A percentile compares a stretch with the other conserved stretches of the same genome.
Conservation (phyloP, 306 rosid genomes). For the Citrullus mucosospermus region DNA sequence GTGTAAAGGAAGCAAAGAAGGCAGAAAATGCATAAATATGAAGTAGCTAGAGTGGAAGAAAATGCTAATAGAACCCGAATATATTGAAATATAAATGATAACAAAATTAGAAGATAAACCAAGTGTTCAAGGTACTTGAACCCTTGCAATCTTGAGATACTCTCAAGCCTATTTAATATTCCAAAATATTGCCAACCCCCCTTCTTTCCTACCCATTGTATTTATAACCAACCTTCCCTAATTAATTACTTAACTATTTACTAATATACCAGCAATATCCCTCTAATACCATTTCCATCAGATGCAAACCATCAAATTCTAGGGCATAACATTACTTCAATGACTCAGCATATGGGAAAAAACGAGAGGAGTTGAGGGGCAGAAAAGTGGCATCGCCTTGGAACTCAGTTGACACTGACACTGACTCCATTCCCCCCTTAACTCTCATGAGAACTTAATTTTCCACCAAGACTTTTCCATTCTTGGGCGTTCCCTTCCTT, state of each 20-base stretch:
- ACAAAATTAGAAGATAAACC: too few relatives aligned
- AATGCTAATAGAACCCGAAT: background rate
- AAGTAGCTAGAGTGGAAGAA: background rate
- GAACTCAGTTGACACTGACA: background rate
- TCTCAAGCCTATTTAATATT: too few relatives aligned
- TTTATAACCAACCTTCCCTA: too few relatives aligned
- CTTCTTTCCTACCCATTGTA: too few relatives aligned
- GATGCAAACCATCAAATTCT: background rate
- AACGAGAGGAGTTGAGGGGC: background rate
- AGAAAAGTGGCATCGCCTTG: background rate
- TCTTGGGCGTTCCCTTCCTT: background rate
- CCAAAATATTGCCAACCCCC: too few relatives aligned
- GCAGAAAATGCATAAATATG: too few relatives aligned
- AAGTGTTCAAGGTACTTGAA: too few relatives aligned
- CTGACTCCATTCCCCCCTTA: background rate
- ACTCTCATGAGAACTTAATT: background rate
- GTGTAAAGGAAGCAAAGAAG: background rate
- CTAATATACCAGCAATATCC: too few relatives aligned
- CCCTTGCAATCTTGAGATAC: too few relatives aligned
- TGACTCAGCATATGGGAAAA: background rate
- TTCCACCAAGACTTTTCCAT: background rate
- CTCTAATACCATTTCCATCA: too few relatives aligned
- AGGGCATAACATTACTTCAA: background rate
- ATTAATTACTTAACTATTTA: too few relatives aligned
- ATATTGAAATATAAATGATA: too few relatives aligned